phyloP scores from a whole-genome alignment of 768 basidiomycete species.

The Leccinum boreale region DNA sequence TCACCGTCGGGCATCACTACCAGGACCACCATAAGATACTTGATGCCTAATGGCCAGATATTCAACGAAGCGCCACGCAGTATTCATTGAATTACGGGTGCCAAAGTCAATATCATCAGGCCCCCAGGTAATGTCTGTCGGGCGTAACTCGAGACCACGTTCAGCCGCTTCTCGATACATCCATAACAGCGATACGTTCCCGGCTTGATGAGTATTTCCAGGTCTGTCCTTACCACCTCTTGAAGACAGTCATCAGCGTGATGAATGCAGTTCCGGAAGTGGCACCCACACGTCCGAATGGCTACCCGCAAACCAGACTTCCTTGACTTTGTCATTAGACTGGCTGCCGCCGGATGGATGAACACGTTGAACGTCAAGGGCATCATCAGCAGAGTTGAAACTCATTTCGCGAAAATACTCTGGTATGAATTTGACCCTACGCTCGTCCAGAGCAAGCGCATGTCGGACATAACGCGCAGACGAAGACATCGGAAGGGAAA shows the following conservation, averaged over 20 bases:
- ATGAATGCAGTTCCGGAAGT: background rate
- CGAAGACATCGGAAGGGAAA: background rate
- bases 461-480: background rate
- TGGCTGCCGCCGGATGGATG: too few relatives aligned
- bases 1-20: background rate
- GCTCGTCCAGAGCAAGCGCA: too few relatives aligned
- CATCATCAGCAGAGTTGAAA: too few relatives aligned
- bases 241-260: background rate
- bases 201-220: background rate
- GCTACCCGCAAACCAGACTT: too few relatives aligned
- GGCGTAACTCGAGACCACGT: background rate
- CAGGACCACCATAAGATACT: background rate
- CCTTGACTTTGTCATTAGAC: too few relatives aligned
- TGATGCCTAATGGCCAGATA: background rate
- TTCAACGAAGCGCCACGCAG: background rate
- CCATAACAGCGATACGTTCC: background rate
- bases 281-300: background rate
- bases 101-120: background rate
- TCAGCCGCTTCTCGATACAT: background rate
- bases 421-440: too few relatives aligned
- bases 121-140: background rate
- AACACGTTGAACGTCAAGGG: too few relatives aligned
- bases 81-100: background rate
- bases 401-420: too few relatives aligned
- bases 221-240: background rate